Conservation (phyloP, 1,284 basidiomycete genomes). For the Papiliotrema fonsecae region DNA sequence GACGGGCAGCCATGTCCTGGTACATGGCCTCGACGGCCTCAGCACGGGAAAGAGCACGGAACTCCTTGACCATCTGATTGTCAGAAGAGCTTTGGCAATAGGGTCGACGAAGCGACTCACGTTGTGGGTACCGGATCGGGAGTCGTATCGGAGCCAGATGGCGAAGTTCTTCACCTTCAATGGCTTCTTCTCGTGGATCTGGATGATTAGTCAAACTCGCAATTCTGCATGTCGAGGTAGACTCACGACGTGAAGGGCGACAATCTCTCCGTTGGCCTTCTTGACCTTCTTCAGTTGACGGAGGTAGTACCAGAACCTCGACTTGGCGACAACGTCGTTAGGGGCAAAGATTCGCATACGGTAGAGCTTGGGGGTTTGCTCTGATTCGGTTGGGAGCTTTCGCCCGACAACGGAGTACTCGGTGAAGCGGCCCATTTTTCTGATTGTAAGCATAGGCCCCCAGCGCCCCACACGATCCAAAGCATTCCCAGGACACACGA, state of each 20-base stretch:
- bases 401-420: slow-evolving; percentile 99
- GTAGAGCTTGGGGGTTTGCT: slow-evolving; percentile 79
- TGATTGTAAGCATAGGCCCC: slow-evolving; percentile 10
- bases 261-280: slow-evolving; percentile 98
- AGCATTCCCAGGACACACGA: neutral
- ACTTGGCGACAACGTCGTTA: slow-evolving; percentile 97
- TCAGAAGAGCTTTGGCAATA: slow-evolving; percentile 46
- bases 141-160: slow-evolving; percentile 99
- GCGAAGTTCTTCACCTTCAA: slow-evolving; percentile 99
- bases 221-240: neutral
- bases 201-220: slow-evolving; percentile 26
- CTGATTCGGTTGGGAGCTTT: slow-evolving; percentile 88
- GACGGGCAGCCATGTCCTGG: slow-evolving; percentile 99
- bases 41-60: slow-evolving; percentile 89
- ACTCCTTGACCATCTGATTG: slow-evolving; percentile 67
- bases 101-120: slow-evolving; percentile 19
- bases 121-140: slow-evolving; percentile 96
- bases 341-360: slow-evolving; percentile 99
- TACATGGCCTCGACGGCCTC: slow-evolving; percentile 96
- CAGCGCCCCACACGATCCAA: slow-evolving; percentile 1
- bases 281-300: slow-evolving; percentile 99
- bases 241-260: slow-evolving; percentile 95
- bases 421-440: slow-evolving; percentile 53
- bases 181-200: slow-evolving; percentile 96
- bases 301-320: slow-evolving; percentile 99